Conservation (phyloP, 208 protist genomes). For the Lotmaria passim region DNA sequence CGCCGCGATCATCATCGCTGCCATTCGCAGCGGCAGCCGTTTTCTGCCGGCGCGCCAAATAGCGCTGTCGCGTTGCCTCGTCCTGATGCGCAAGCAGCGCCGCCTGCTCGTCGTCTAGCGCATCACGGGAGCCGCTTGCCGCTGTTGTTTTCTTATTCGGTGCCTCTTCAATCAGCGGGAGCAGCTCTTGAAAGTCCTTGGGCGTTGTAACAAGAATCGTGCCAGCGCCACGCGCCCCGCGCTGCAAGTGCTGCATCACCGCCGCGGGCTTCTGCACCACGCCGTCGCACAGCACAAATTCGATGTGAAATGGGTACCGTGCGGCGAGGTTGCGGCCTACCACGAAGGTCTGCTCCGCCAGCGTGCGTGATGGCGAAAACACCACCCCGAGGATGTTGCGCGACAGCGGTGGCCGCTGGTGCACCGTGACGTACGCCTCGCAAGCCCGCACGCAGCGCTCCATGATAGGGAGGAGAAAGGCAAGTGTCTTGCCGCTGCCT, state of each 20-base stretch:
- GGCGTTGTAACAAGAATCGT: constrained; percentile 85
- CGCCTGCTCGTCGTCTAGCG: constrained; percentile 5
- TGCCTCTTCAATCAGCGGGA: constrained; percentile 33
- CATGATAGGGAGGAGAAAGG: constrained; percentile 92
- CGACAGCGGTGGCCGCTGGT: constrained; percentile 62
- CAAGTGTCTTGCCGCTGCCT: constrained; percentile 98
- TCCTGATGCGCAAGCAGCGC: constrained; percentile 58
- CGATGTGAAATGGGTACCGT: constrained; percentile 75
- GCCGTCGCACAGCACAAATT: constrained; percentile 82
- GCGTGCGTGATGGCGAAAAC: constrained; percentile 80
- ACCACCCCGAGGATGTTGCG: constrained; percentile 77
- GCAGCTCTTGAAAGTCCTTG: constrained; percentile 62
- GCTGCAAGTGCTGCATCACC: constrained; percentile 51
- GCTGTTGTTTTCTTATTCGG: neutral
- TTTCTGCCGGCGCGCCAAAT: constrained; percentile 16
- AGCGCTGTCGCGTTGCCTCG: constrained; percentile 56
- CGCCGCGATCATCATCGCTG: neutral
- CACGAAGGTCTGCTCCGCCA: constrained; percentile 90
- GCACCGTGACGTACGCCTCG: constrained; percentile 48
- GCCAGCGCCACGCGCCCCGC: constrained; percentile 64
- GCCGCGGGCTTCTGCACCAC: constrained; percentile 48
- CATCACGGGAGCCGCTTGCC: neutral
- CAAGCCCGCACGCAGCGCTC: constrained; percentile 72
- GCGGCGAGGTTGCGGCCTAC: constrained; percentile 72
- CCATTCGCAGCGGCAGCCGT: neutral